Evolutionary conservation across 2,329 filamentous ascomycete species (phyloP).

Genomic region (Didymella exigua): DNA sequence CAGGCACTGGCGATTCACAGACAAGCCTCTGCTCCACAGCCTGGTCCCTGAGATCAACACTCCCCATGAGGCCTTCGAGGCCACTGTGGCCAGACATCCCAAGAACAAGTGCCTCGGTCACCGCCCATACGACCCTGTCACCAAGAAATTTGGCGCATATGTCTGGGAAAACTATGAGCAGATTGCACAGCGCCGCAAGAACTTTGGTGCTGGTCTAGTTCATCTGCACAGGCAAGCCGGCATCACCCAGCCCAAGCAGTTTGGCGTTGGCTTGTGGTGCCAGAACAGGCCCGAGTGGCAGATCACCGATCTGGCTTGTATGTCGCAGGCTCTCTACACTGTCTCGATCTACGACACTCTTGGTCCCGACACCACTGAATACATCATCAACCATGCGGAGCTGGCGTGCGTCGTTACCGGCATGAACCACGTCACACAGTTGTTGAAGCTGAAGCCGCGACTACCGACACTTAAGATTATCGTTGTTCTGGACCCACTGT

Average conservation of each 20-base stretch:
- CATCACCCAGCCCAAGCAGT: constrained; percentile 63
- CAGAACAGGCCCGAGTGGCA: constrained; percentile 91
- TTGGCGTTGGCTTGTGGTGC: constrained; percentile 82
- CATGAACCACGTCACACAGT: constrained; percentile 77
- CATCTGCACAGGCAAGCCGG: constrained; percentile 78
- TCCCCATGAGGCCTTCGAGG: constrained; percentile 81
- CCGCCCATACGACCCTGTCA: constrained; percentile 76
- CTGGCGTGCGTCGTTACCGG: constrained; percentile 78
- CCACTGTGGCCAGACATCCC: constrained; percentile 62
- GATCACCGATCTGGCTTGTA: constrained; percentile 80
- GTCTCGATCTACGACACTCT: constrained; percentile 97
- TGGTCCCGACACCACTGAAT: constrained; percentile 88
- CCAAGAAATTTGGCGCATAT: constrained; percentile 76
- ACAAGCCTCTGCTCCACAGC: constrained; percentile 61
- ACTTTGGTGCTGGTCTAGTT: constrained; percentile 83
- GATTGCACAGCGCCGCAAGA: constrained; percentile 77
- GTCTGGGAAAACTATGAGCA: constrained; percentile 84
- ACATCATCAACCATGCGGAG: constrained; percentile 89
- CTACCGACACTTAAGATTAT: constrained; percentile 85
- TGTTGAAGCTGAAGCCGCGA: constrained; percentile 79
- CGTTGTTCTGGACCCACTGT: constrained; percentile 81
- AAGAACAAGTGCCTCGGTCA: constrained; percentile 78
- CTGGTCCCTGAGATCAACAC: constrained; percentile 70
- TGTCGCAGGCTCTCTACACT: constrained; percentile 85
- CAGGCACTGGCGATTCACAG: constrained; percentile 77